These are phyloP conservation scores for Cladosporium sp. DNA, from an alignment of 2,329 filamentous ascomycete genomes.

Conservation along the genomic window DNA sequence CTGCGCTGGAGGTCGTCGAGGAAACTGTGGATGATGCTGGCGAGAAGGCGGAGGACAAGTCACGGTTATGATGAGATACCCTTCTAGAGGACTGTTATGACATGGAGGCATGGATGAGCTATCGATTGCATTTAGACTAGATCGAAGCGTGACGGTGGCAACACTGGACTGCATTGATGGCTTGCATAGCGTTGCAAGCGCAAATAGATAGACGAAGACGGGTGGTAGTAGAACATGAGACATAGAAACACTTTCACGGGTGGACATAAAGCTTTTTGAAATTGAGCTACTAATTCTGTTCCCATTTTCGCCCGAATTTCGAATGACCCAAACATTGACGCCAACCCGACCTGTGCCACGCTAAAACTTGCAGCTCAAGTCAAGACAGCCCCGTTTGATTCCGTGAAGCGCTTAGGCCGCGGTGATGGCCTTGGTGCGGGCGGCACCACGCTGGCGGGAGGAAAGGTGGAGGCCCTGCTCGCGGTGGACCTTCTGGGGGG, in stretches of 20 bases:
- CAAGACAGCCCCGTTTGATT: conserved; percentile 11
- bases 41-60: conserved; percentile 8
- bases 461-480: conserved; percentile 61
- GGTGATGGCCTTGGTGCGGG: conserved; percentile 56
- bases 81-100: background rate
- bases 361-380: conserved; percentile 12
- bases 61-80: conserved; percentile 9
- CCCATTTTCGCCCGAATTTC: conserved; percentile 1
- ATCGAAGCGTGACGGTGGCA: no score
- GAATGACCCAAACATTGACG: conserved; percentile 10
- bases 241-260: background rate
- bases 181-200: background rate
- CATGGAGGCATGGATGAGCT: no score
- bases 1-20: conserved; percentile 1
- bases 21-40: background rate
- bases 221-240: background rate
- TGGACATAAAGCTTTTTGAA: conserved; percentile 8
- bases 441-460: conserved; percentile 83
- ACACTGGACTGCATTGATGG: background rate
- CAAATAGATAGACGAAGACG: background rate
- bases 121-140: no score
- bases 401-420: conserved; percentile 18
- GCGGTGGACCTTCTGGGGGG: conserved; percentile 59
- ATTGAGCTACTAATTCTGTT: conserved; percentile 11
- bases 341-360: conserved; percentile 12